These are phyloP conservation scores for Coemansia sp. DNA, from an alignment of 192 early-diverging fungal species.

Conservation along the genomic window DNA sequence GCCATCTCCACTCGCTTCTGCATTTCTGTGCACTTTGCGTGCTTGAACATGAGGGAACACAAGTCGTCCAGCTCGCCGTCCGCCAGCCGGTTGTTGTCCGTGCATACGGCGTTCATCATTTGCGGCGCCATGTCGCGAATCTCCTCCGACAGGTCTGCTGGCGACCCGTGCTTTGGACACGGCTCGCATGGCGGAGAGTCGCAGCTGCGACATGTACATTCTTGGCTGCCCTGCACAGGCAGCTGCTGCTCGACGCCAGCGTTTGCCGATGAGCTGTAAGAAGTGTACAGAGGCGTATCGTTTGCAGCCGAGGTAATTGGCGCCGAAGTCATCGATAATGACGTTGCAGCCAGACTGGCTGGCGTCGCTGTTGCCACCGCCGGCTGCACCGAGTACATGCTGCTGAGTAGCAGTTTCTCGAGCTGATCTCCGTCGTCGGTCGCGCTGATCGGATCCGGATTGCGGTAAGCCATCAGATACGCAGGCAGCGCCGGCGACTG, in stretches of 20 bases:
- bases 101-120: slow-evolving; percentile 50
- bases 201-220: slow-evolving; percentile 36
- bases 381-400: slow-evolving; percentile 27
- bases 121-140: slow-evolving; percentile 43
- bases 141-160: slow-evolving; percentile 31
- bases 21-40: slow-evolving; percentile 52
- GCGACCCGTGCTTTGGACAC: slow-evolving; percentile 51
- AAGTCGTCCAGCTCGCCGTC: slow-evolving; percentile 52
- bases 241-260: slow-evolving; percentile 9
- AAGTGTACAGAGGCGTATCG: not conserved
- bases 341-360: not conserved
- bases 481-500: slow-evolving; percentile 25
- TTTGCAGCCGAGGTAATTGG: not conserved
- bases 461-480: slow-evolving; percentile 52
- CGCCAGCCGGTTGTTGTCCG: slow-evolving; percentile 27
- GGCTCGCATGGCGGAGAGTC: slow-evolving; percentile 14
- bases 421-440: slow-evolving; percentile 48
- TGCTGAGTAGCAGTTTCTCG: slow-evolving; percentile 48
- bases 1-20: slow-evolving; percentile 45
- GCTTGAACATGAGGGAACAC: slow-evolving; percentile 52
- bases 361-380: not conserved
- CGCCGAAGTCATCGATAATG: not conserved
- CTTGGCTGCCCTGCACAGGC: not conserved
- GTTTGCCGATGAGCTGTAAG: not conserved
- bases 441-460: slow-evolving; percentile 30